Evolutionary conservation across 2,329 filamentous ascomycete species (phyloP).

Genomic region (Orbilia blumenaviensis): DNA sequence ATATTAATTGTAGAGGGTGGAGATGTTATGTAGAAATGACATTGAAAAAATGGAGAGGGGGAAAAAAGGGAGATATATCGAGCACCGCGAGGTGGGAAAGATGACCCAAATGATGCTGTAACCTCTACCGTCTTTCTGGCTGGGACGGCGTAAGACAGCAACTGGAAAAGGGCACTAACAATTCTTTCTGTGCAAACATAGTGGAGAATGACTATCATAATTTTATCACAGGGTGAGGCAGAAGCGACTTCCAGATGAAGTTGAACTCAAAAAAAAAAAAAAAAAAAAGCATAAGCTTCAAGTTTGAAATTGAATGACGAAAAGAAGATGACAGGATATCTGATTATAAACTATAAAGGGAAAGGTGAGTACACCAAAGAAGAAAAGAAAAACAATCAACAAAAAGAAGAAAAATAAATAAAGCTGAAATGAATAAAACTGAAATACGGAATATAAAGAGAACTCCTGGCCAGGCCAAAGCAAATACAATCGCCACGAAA

Average conservation of each 20-base stretch:
- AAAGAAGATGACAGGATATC: constrained; percentile 15
- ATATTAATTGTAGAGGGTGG: constrained; percentile 9
- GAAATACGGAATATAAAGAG: background rate
- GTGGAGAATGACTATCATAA: constrained; percentile 20
- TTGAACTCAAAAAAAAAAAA: background rate
- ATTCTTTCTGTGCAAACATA: constrained; percentile 42
- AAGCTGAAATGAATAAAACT: too few relatives aligned
- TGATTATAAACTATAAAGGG: constrained; percentile 6
- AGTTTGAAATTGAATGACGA: constrained; percentile 22
- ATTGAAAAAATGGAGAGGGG: constrained; percentile 1
- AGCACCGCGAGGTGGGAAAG: constrained; percentile 30
- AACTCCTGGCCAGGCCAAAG: constrained; percentile 26
- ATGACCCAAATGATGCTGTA: background rate
- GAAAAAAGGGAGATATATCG: too few relatives aligned
- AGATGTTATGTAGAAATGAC: background rate
- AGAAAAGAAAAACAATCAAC: background rate
- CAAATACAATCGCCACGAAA: constrained; percentile 1
- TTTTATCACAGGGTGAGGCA: constrained; percentile 25
- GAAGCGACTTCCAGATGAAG: background rate
- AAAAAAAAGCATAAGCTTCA: background rate
- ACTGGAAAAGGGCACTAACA: background rate
- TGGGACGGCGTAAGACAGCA: background rate
- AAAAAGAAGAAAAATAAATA: background rate
- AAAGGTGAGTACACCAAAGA: background rate
- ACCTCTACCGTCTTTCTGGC: background rate